Conservation (phyloP, 116 monocot genomes). For the Dioscorea cayenensis region DNA sequence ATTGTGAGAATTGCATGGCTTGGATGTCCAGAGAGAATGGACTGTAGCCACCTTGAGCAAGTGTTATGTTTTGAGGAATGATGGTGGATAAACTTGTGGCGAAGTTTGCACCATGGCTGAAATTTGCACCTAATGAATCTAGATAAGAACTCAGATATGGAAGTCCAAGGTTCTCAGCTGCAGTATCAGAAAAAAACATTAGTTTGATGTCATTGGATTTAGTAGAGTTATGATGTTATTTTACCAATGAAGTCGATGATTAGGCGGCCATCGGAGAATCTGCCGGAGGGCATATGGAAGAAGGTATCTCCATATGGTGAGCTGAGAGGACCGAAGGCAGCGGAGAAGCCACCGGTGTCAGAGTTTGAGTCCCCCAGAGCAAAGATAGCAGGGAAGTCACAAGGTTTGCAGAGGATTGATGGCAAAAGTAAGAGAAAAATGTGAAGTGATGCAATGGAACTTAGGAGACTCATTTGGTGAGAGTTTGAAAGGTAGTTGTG, state of each 20-base stretch:
- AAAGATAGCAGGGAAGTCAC: conserved; percentile 29
- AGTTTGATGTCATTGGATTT: no score
- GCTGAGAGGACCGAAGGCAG: conserved; percentile 14
- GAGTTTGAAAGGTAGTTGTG: not conserved
- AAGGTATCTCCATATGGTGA: conserved; percentile 33
- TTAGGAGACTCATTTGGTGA: not conserved
- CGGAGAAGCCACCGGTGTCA: conserved; percentile 36
- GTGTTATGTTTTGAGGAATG: conserved; percentile 16
- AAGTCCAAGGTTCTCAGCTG: conserved; percentile 31
- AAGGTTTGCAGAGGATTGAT: conserved; percentile 1
- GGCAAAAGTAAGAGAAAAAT: not conserved
- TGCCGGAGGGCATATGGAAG: conserved; percentile 25
- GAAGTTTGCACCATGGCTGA: conserved; percentile 36
- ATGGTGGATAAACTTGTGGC: conserved; percentile 29
- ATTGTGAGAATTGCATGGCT: conserved; percentile 26
- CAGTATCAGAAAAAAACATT: not conserved
- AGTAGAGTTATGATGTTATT: not conserved
- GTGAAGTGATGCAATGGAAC: not conserved
- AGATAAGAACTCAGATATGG: conserved; percentile 31
- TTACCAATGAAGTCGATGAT: conserved; percentile 37
- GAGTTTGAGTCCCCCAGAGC: conserved; percentile 41
- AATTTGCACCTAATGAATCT: conserved; percentile 23
- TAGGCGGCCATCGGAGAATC: conserved; percentile 36
- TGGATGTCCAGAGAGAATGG: conserved; percentile 38
- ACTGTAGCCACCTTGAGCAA: conserved; percentile 22